Evolutionary conservation across 148 eudicot genomes (phyloP).

Genomic region (Nyssa sinensis): DNA sequence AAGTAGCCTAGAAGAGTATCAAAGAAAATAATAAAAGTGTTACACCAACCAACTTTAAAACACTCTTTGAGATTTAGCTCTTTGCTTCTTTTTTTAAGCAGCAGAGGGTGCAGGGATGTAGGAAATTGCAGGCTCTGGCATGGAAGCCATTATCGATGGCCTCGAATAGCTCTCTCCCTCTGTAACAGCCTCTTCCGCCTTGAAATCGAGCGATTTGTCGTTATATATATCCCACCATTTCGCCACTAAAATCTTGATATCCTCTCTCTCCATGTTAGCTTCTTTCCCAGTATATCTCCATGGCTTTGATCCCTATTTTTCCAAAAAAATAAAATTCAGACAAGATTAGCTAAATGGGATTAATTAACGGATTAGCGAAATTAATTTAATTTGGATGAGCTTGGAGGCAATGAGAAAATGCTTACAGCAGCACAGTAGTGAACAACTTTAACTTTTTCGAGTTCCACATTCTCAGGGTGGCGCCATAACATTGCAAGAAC

Average conservation of each 20-base stretch:
- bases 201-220: conserved; percentile 30
- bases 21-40: neutral
- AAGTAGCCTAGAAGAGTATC: conserved; percentile 15
- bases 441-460: conserved; percentile 36
- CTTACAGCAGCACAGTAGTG: conserved; percentile 49
- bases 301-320: conserved; percentile 37
- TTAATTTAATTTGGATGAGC: neutral
- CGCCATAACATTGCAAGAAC: conserved; percentile 45
- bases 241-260: conserved; percentile 35
- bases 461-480: conserved; percentile 38
- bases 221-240: conserved; percentile 42
- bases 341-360: neutral
- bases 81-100: conserved; percentile 12
- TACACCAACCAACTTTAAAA: neutral
- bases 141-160: conserved; percentile 26
- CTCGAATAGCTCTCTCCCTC: conserved; percentile 23
- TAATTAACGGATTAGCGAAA: neutral
- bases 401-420: neutral
- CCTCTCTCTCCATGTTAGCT: conserved; percentile 39
- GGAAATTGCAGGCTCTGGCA: conserved; percentile 31
- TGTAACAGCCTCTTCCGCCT: conserved; percentile 6
- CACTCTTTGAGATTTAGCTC: neutral
- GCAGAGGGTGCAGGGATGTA: conserved; percentile 38
- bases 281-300: conserved; percentile 42
- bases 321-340: neutral